These are phyloP conservation scores for Rhizopogon salebrosus DNA, from an alignment of 768 basidiomycete genomes.

Conservation along the genomic window DNA sequence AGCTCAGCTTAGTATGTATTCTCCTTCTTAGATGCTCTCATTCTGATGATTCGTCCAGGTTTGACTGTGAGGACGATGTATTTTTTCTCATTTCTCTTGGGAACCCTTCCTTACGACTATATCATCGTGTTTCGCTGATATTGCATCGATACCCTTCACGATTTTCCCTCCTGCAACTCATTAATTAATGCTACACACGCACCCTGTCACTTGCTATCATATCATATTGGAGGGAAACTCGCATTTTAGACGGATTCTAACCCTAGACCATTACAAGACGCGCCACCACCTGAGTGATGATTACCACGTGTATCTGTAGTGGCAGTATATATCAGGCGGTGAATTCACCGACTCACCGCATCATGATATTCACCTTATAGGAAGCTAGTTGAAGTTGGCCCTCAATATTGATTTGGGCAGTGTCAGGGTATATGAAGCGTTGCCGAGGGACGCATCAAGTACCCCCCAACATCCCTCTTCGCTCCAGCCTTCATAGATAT, in stretches of 20 bases:
- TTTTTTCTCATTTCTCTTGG: not conserved
- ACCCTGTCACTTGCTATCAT: slow-evolving; percentile 1
- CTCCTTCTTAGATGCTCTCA: not conserved
- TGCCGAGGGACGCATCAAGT: no score
- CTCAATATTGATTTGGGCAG: not conserved
- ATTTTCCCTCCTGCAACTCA: not conserved
- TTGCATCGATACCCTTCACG: slow-evolving; percentile 3
- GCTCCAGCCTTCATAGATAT: not conserved
- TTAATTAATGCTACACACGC: slow-evolving; percentile 5
- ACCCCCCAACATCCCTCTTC: not conserved
- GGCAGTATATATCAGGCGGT: no score
- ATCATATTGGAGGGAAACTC: not conserved
- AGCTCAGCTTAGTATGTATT: slow-evolving; percentile 78
- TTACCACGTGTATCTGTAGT: no score
- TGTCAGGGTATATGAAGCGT: not conserved
- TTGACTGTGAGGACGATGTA: not conserved
- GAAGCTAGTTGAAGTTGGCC: no score
- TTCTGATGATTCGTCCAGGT: not conserved
- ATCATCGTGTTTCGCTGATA: not conserved
- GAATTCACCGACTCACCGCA: no score
- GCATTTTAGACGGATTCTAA: not conserved
- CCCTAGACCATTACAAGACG: not conserved
- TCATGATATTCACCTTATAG: no score
- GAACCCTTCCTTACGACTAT: not conserved
- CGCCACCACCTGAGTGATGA: not conserved